Percentiles rank a stretch among this genome's conserved stretches.
Evolutionary conservation across 2,329 filamentous ascomycete genomes (phyloP).

Genomic region (Cytospora paraplurivora): DNA sequence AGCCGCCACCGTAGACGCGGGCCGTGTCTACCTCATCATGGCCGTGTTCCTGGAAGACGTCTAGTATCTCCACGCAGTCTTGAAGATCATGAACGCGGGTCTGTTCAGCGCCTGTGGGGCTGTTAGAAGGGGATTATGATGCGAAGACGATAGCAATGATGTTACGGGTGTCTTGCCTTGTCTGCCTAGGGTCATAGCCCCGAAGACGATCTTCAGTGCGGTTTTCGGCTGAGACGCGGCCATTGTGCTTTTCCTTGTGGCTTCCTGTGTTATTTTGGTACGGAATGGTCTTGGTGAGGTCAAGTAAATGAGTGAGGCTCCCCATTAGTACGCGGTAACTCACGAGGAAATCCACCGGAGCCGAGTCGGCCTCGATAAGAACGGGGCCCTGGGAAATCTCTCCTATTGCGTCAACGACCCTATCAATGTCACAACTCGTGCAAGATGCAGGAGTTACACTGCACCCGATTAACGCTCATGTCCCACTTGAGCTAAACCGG

Average conservation of each 20-base stretch:
- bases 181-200: constrained; percentile 37
- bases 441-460: background rate
- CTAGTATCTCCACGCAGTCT: constrained; percentile 62
- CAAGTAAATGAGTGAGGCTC: too few relatives aligned
- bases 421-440: background rate
- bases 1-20: constrained; percentile 63
- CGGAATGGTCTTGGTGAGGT: background rate
- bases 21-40: constrained; percentile 73
- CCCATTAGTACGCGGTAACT: background rate
- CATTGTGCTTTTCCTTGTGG: background rate
- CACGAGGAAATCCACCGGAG: background rate
- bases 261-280: too few relatives aligned
- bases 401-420: background rate
- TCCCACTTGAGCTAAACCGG: background rate
- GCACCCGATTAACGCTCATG: background rate
- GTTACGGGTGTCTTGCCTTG: constrained; percentile 13
- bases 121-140: background rate
- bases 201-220: constrained; percentile 34
- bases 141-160: background rate
- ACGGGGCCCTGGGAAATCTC: background rate
- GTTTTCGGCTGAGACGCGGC: constrained; percentile 5
- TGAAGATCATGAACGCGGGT: constrained; percentile 39
- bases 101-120: constrained; percentile 32
- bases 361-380: background rate
- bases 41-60: constrained; percentile 65